Base-by-base conservation (phyloP, 2,329 filamentous ascomycete species). In the Trichoderma sp. region DNA sequence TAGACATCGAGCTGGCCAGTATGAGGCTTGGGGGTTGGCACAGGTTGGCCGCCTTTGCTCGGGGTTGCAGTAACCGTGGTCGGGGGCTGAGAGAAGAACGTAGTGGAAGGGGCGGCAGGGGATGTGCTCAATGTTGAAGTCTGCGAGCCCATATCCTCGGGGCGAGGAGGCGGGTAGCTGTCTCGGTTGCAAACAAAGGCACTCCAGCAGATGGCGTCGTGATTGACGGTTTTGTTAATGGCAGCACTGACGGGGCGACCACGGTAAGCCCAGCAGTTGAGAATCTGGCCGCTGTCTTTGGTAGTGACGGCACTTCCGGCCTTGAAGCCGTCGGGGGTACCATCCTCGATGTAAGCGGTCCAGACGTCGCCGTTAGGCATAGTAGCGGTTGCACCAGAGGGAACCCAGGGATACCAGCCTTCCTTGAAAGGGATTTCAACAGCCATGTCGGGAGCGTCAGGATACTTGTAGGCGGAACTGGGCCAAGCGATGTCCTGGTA, bases 191-290 rank as follows among this genome's bases (percentile, higher is more conserved):
- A 80, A 66, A 80, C 75, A 69, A 80, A 80, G 3, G 78, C 78
- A 45, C 77, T 77, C 71, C 76, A 74, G 67, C 78, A 80, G 60
- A 78, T 71, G 9, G 77, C 74, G 54, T 78, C 73, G 34, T 74
- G 62, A 30, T 72, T 78, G 66, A 73, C 68, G 21, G 78, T 79
- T 69, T 74, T 75, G 71, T 79, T 78, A 69, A 77, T 69, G 58
- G 76, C 76, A 9, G 72, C 69, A 59, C 78, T 78, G 60, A 80
- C 68, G 4, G 76, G 77, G 7, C 75, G 76, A 44, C 77, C 78
- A 63, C 76, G 78, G 61, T 80, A 80, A 21, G 78, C 77, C 74
- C 76, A 80, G 70, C 78, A 80, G 66, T 73, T 77, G 63, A 80
- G 73, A 47, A 75, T 74, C 63, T 78, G 73, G 3, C 77, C 77